Percentiles rank a stretch among this genome's conserved stretches.
Conservation (phyloP, 1,284 basidiomycete species). For the Sporisorium sorghi region DNA sequence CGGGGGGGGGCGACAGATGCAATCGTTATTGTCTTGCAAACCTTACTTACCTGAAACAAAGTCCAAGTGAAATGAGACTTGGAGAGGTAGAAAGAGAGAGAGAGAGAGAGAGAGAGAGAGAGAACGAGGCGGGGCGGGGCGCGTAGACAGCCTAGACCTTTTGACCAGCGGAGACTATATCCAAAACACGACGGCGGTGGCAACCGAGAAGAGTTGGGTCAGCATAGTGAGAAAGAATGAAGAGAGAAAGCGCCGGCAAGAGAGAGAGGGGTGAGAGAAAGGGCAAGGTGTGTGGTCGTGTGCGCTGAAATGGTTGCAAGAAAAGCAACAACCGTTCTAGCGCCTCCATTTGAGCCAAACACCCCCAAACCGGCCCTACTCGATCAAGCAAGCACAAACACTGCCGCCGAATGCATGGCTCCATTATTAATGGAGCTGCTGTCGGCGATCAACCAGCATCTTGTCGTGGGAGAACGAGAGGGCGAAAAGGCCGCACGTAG, state of each 20-base stretch:
- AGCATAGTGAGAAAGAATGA: constrained; percentile 1
- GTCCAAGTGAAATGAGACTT: constrained; percentile 17
- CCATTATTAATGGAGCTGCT: constrained; percentile 11
- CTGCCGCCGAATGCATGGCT: neutral
- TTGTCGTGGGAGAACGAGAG: neutral
- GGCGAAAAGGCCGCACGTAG: constrained; percentile 3
- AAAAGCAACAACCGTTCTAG: constrained; percentile 9
- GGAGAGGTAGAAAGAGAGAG: too few species aligned
- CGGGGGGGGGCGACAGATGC: constrained; percentile 3
- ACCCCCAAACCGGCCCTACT: too few species aligned
- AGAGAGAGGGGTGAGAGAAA: constrained; percentile 1
- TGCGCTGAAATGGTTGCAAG: constrained; percentile 10
- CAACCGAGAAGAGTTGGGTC: neutral
- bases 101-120: neutral
- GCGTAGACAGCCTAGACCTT: neutral
- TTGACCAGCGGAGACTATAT: constrained; percentile 19
- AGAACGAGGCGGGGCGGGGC: neutral
- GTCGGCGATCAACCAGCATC: constrained; percentile 24
- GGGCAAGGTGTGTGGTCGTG: neutral
- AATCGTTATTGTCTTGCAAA: constrained; percentile 7
- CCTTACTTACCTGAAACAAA: constrained; percentile 28
- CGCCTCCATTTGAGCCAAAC: neutral
- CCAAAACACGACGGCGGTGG: constrained; percentile 5
- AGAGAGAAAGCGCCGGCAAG: constrained; percentile 2
- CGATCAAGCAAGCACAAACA: neutral